Percentiles rank a stretch among this genome's conserved stretches.
These are phyloP conservation scores for Euphorbia tirucalli DNA, from an alignment of 345 rosid genomes.

Conservation along the genomic window DNA sequence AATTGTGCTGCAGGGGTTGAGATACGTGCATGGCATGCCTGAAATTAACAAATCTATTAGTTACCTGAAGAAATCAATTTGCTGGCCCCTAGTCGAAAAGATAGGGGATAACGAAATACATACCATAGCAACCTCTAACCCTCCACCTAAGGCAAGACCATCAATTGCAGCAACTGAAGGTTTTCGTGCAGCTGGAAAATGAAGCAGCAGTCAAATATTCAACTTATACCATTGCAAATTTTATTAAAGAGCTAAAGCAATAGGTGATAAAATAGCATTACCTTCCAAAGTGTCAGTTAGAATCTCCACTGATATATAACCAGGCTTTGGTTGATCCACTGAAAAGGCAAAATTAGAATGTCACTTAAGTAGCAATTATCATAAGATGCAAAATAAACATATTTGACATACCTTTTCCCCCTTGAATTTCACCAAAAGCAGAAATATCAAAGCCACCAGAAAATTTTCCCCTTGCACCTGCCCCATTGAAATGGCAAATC, in stretches of 20 bases:
- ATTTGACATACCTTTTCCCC: slow-evolving; percentile 50
- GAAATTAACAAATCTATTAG: slow-evolving; percentile 19
- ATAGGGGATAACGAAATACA: slow-evolving; percentile 7
- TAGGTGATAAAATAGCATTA: slow-evolving; percentile 19
- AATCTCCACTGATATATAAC: slow-evolving; percentile 59
- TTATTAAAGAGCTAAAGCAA: background rate
- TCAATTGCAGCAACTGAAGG: slow-evolving; percentile 99
- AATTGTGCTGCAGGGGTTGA: slow-evolving; percentile 73
- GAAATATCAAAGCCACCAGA: slow-evolving; percentile 95
- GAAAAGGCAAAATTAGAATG: slow-evolving; percentile 26
- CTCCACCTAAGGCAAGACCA: slow-evolving; percentile 98
- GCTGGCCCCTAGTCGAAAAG: background rate
- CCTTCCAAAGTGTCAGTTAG: slow-evolving; percentile 76
- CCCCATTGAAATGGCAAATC: slow-evolving; percentile 17
- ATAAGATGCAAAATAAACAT: background rate
- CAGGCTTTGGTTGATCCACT: slow-evolving; percentile 61
- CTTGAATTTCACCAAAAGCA: slow-evolving; percentile 62
- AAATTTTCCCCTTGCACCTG: slow-evolving; percentile 89
- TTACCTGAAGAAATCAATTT: slow-evolving; percentile 2
- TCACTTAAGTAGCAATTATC: slow-evolving; percentile 3
- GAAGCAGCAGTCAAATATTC: slow-evolving; percentile 19
- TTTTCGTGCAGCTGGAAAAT: slow-evolving; percentile 66
- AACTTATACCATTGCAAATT: background rate
- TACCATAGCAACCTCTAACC: slow-evolving; percentile 96
- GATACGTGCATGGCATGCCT: slow-evolving; percentile 93